phyloP scores from a whole-genome alignment of 768 basidiomycete species.

The Tulasnella sp. region DNA sequence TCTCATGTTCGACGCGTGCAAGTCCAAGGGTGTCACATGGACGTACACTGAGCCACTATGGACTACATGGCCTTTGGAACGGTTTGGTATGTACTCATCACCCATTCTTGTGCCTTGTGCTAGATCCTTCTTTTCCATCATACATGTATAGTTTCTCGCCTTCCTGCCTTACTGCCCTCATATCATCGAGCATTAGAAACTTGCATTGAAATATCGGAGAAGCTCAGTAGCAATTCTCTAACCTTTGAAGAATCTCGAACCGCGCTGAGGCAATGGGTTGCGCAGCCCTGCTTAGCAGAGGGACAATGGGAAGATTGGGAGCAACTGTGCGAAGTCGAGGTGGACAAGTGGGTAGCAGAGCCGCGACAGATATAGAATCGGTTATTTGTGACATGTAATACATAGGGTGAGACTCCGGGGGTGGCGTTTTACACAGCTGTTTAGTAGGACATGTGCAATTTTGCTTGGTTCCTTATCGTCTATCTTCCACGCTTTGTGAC shows the following conservation, averaged over 20 bases:
- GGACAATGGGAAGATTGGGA: slow-evolving; percentile 68
- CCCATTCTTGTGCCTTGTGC: slow-evolving; percentile 1
- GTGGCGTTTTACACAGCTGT: no score
- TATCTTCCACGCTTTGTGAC: no score
- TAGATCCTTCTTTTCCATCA: no score
- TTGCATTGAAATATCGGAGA: slow-evolving; percentile 46
- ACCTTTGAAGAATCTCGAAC: slow-evolving; percentile 61
- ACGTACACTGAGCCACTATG: slow-evolving; percentile 62
- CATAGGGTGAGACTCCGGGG: no score
- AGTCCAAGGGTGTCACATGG: slow-evolving; percentile 61
- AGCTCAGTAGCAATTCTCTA: slow-evolving; percentile 51
- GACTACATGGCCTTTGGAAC: slow-evolving; percentile 73
- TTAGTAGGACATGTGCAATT: no score
- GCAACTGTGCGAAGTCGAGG: slow-evolving; percentile 64
- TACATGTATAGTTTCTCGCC: slow-evolving; percentile 40
- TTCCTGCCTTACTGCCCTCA: slow-evolving; percentile 46
- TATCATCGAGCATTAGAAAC: slow-evolving; percentile 57
- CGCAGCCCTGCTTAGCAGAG: slow-evolving; percentile 57
- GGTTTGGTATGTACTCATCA: slow-evolving; percentile 47
- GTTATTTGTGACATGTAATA: no score
- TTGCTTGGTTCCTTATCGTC: no score
- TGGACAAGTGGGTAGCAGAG: slow-evolving; percentile 49
- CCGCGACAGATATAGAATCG: no score
- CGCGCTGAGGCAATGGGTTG: slow-evolving; percentile 54
- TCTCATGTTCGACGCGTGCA: slow-evolving; percentile 58